Evolutionary conservation across 2,329 filamentous ascomycete species (phyloP).

Genomic region (Stromatinia cepivora): DNA sequence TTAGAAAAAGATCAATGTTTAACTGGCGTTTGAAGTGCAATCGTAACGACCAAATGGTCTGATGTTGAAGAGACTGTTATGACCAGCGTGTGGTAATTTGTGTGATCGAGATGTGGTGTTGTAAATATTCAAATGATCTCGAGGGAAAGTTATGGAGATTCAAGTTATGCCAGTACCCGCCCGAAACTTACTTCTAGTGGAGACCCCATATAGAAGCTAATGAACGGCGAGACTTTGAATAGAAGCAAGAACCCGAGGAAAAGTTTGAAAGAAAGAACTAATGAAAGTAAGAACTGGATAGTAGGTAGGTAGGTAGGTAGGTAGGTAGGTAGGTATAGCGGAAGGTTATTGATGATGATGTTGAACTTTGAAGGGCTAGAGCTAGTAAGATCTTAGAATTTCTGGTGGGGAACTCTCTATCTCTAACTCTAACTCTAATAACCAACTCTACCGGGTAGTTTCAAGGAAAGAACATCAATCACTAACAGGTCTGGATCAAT

Average conservation of each 20-base stretch:
- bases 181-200: too few species aligned
- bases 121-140: not conserved
- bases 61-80: not conserved
- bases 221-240: not conserved
- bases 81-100: not conserved
- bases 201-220: too few species aligned
- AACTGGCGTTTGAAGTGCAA: not conserved
- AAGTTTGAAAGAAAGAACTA: not conserved
- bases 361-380: not conserved
- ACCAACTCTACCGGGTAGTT: not conserved
- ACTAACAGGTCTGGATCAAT: not conserved
- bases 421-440: too few species aligned
- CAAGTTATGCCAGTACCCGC: too few species aligned
- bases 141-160: not conserved
- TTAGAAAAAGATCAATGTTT: not conserved
- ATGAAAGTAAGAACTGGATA: not conserved
- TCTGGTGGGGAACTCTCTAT: not conserved
- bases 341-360: not conserved
- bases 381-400: not conserved
- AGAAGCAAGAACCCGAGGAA: not conserved
- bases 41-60: not conserved
- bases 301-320: not conserved
- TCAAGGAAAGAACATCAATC: not conserved
- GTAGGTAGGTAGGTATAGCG: too few species aligned
- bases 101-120: not conserved